Evolutionary conservation across 2,329 filamentous ascomycete genomes (phyloP), one percentile per base, ranked within the genome.

Genomic region (Diaporthe sp.): DNA sequence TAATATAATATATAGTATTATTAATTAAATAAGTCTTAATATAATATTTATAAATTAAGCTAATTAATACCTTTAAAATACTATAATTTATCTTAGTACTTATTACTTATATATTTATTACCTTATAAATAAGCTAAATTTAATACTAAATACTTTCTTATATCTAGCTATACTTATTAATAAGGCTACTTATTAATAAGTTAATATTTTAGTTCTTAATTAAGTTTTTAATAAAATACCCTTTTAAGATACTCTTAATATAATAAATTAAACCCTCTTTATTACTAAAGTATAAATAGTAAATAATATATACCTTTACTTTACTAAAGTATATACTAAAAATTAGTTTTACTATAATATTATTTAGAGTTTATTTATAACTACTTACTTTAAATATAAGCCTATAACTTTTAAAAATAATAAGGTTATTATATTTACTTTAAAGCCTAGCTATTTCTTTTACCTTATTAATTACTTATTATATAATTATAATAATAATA

Each of bases 1-100:
- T 47, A 47, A 72, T 13, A 2, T 25, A 25, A 72, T 52, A 52
- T 25, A 58, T 2, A 13, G 42, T 33, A 72, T 72, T 52, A 38
- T 72, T 6, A 64, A 47, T 47, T 35, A 72, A 25, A 72, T 30
- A n/a, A 8, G 7, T 19, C 22, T 71, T 30, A 71, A 72, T 72
- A 72, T 35, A 13, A 28, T 30, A 30, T 61, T 17, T 61, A 61
- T 25, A 2, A 17, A 42, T 15, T 17, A 28, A 6, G 19, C 10
- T 2, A 61, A 61, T 28, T 28, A 28, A 1, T 42, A 42, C 4
- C 9, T 61, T 45, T 61, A 61, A 61, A 45, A 25, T 45, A 52
- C 22, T 45, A 12, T 5, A 52, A 40, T 35, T 33, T 61, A 35
- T 38, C 10, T 38, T 6, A 38, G 35, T 38, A 38, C 10, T 38